Evolutionary conservation across 73 alveolate genomes (phyloP), one percentile per base, ranked within the genome.

Genomic region (Uronychia binucleata): DNA sequence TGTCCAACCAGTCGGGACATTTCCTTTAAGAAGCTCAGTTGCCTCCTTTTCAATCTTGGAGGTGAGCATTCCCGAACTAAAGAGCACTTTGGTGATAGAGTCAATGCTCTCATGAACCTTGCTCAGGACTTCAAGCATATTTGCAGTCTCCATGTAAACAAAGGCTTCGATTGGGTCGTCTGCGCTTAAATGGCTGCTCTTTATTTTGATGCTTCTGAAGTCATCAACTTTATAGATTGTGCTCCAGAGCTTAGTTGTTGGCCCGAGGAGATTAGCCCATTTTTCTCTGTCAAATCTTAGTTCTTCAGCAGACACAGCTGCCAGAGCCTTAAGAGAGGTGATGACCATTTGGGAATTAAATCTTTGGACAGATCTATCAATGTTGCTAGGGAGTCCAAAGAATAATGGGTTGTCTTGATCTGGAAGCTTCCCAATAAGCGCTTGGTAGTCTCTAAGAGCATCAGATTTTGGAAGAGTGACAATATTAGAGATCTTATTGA

Each of bases 331-430:
- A 79, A 98, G 91, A 74, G 93, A 89, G 59, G 95, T 87, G 46
- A 98, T 94, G 26, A 97, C 98, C 86, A 89, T 92, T 33, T 91
- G 91, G n/a, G 97, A 88, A 83, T 95, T 96, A 92, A 96, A 98
- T 94, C 99, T 96, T 93, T 98, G 98, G 28, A 98, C 99, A 81
- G 98, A 93, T 89, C 99, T 96, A 86, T 99, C 99, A 31, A 98
- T 98, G 93, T 99, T 99, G 57, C 97, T 82, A 5, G 99, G 99
- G 58, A 99, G 97, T 57, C 99, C 99, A 60, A 99, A 99, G 90
- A 98, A 90, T 34, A 91, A 94, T 8, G 99, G 99, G 31, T 93
- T 93, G 93, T 99, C 99, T 75, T 80, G 84, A 84, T 99, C 99
- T 0, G 99, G 98, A 60, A 99, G 93, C 88, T 96, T 88, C 84